Base-by-base conservation (phyloP, 257 asterid species). In the Solanum bukasovii region DNA sequence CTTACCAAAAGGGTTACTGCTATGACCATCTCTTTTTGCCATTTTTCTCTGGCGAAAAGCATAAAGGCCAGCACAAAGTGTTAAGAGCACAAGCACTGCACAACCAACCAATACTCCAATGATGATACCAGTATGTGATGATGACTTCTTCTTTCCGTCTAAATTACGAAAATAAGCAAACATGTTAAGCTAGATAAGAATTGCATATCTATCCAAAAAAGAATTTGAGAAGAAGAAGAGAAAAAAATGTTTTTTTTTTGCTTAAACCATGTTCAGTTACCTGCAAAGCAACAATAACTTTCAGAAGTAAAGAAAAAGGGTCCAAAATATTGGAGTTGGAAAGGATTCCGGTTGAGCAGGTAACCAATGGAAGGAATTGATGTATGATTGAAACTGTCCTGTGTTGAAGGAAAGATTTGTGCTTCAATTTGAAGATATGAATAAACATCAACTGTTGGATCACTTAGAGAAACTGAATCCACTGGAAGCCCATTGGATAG, bases 1-100 rank as follows among this genome's bases (percentile, higher is more conserved):
- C 96, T 92, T 93, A 96, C 99, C 94, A 75, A 96, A 96, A 6
- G 98, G 99, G 35, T 95, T 88, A 88, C 91, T 93, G 90, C 79
- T 92, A 21, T 88, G 91, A 13, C 84, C 59, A 35, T 93, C 95
- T 74, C 88, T 89, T 86, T 81, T 91, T 2, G 96, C 94, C 52
- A 87, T 93, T 79, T 88, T 91, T 91, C 89, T 92, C 90, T 93
- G 95, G 4, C 84, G 91, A 67, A 92, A 89, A 87, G 96, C 98
- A 87, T 93, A 95, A 87, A 92, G 73, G 79, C 94, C 95, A 73
- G 92, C 94, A 85, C 90, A 85, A 61, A 94, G 20, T 52, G 92
- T 86, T 86, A 94, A 87, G 73, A 94, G 67, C 74, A 93, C 88
- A 46, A 94, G 93, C 87, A 92, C 87, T 12, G 91, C 89, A 42